These are phyloP conservation scores for Nephelium lappaceum DNA, from an alignment of 345 rosid genomes.

Conservation along the genomic window DNA sequence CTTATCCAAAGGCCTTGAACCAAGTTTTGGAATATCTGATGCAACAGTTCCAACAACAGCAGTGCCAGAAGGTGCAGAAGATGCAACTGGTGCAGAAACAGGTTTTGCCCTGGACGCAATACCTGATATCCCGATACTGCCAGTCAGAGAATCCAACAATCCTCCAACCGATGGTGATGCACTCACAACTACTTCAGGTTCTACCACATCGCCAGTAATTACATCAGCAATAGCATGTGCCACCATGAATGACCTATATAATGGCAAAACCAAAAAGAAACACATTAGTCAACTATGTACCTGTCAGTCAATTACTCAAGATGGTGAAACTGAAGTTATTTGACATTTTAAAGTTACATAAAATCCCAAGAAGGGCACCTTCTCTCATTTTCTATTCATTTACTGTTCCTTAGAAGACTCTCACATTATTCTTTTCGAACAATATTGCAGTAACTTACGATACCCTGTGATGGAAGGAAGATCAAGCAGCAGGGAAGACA, in stretches of 20 bases:
- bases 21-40: slow-evolving; percentile 73
- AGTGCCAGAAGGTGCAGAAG: slow-evolving; percentile 57
- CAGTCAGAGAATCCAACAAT: slow-evolving; percentile 91
- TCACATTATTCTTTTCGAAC: slow-evolving; percentile 1
- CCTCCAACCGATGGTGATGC: slow-evolving; percentile 86
- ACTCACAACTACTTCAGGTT: slow-evolving; percentile 83
- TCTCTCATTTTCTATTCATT: not conserved
- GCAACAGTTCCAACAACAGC: slow-evolving; percentile 50
- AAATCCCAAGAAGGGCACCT: not conserved
- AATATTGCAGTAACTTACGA: slow-evolving; percentile 50
- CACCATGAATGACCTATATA: slow-evolving; percentile 87
- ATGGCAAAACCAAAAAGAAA: slow-evolving; percentile 7
- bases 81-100: slow-evolving; percentile 70
- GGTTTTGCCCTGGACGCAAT: slow-evolving; percentile 89
- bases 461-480: slow-evolving; percentile 97
- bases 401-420: not conserved
- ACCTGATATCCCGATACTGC: slow-evolving; percentile 83
- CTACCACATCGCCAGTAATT: slow-evolving; percentile 71
- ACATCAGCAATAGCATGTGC: slow-evolving; percentile 84
- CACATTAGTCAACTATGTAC: slow-evolving; percentile 6
- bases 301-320: not conserved
- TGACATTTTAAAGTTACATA: not conserved
- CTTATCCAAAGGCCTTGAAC: slow-evolving; percentile 79
- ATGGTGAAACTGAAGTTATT: not conserved
- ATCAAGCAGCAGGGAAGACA: slow-evolving; percentile 84